Conservation (phyloP, 345 rosid species). For the Boechera stricta region DNA sequence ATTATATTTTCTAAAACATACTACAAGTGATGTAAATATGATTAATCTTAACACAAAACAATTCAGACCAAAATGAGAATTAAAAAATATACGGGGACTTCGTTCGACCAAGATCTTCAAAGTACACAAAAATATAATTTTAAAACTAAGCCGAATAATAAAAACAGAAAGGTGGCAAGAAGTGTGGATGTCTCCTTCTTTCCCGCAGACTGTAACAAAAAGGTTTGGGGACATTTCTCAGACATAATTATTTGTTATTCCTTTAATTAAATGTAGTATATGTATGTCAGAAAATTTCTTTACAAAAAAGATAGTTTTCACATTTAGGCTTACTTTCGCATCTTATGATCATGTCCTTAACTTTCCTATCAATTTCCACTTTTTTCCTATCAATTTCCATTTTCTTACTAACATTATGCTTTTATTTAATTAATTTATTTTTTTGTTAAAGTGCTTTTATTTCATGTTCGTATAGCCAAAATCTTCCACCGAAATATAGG, state of each 20-base stretch:
- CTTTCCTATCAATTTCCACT: slow-evolving; percentile 21
- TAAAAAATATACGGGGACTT: slow-evolving; percentile 16
- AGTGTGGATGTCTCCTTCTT: slow-evolving; percentile 47
- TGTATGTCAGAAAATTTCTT: not conserved
- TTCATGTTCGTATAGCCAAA: not conserved
- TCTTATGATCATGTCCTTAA: slow-evolving; percentile 33
- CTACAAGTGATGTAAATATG: not conserved
- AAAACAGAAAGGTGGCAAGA: slow-evolving; percentile 40
- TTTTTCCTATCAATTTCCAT: slow-evolving; percentile 27
- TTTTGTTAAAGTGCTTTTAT: not conserved
- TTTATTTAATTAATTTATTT: not conserved
- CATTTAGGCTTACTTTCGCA: slow-evolving; percentile 27
- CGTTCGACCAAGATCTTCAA: slow-evolving; percentile 46
- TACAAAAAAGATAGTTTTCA: slow-evolving; percentile 28
- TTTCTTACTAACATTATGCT: slow-evolving; percentile 30
- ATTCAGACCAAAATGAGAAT: not conserved
- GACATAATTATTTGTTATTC: slow-evolving; percentile 35
- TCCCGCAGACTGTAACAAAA: slow-evolving; percentile 44
- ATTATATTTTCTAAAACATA: not conserved
- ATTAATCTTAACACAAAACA: not conserved
- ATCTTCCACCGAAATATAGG: not conserved
- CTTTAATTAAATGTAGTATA: slow-evolving; percentile 7
- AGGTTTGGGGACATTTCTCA: slow-evolving; percentile 35
- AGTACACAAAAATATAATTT: slow-evolving; percentile 27
- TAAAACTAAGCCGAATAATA: slow-evolving; percentile 3